Base-by-base conservation (phyloP, 805 yeast genomes). In the Myxozyma lipomycoides region DNA sequence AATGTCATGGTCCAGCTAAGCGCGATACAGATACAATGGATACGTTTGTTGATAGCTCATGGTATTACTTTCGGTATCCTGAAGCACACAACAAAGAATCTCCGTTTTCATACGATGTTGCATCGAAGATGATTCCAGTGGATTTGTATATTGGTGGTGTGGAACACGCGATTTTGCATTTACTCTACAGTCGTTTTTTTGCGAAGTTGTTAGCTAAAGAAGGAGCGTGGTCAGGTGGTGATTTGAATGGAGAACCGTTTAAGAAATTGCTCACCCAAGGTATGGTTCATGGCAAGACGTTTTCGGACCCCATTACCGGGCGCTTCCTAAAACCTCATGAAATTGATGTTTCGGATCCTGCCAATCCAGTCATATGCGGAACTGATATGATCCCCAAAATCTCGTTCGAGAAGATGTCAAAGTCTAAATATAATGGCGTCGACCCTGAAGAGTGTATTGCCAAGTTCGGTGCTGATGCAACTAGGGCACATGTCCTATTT, bases 11-110 rank as follows among this genome's bases (percentile, higher is more conserved):
- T 1, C 69, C 73, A 18, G 95, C 96, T 0, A 80, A 77, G 49
- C 77, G 98, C 61, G 98, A 93, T 58, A 87, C 98, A 0, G 98
- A 93, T 63, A 93, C 98, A 0, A 91, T 93, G 98, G 98, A 93
- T 64, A 93, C 98, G 0, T 93, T 93, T 64, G 91, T 93, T 81
- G 98, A 93, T 68, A 86, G 95, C 17, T 89, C 97, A 2, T 93
- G 98, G 98, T 93, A 93, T 67, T 86, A 78, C 67, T 83, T 93
- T 71, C 77, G 98, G 52, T 90, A 79, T 61, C 68, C 83, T 1
- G 98, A 93, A 65, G 73, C 95, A 0, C 69, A 79, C 28, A 91
- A 93, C 65, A 54, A 61, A 0, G 43, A 60, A 0, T 57, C 64
- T 37, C 85, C 87, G 1, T 88, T 91, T 62, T 69, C 62, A 25